These are phyloP conservation scores for Candida hungchunana DNA, from an alignment of 805 yeast species.

Conservation along the genomic window DNA sequence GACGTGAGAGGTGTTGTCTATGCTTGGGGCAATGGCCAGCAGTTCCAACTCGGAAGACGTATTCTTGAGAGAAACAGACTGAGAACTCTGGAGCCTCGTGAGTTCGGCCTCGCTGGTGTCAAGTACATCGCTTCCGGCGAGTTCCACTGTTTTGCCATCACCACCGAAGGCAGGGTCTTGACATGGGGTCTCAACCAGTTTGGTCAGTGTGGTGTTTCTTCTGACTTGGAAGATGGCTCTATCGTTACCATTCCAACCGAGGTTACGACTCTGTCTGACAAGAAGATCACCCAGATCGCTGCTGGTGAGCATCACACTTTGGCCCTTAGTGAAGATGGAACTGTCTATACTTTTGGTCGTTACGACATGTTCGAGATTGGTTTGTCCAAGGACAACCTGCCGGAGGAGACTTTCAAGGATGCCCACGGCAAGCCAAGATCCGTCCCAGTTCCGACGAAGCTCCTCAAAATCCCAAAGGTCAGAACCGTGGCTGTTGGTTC, in stretches of 20 bases:
- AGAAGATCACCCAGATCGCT: constrained; percentile 55
- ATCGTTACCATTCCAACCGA: constrained; percentile 73
- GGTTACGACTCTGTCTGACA: constrained; percentile 58
- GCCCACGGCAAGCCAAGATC: constrained; percentile 77
- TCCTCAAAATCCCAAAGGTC: constrained; percentile 53
- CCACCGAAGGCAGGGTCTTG: constrained; percentile 60
- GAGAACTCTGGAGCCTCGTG: constrained; percentile 73
- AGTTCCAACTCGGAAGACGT: constrained; percentile 84
- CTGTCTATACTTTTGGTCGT: constrained; percentile 83
- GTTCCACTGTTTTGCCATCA: constrained; percentile 92
- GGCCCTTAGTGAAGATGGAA: constrained; percentile 69
- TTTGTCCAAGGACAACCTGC: constrained; percentile 59
- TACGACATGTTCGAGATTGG: constrained; percentile 94
- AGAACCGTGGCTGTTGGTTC: constrained; percentile 75
- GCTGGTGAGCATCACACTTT: constrained; percentile 96
- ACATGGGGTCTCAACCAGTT: constrained; percentile 97
- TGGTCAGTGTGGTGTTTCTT: constrained; percentile 89
- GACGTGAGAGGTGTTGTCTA: constrained; percentile 82
- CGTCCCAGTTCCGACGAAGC: constrained; percentile 77
- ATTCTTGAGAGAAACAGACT: constrained; percentile 74
- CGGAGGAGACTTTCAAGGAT: constrained; percentile 71
- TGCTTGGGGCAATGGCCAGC: constrained; percentile 98
- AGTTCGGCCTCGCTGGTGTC: constrained; percentile 76
- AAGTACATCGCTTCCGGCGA: constrained; percentile 88
- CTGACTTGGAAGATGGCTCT: constrained; percentile 80